phyloP scores from a whole-genome alignment of 2,329 filamentous ascomycete species.

The Ophiostoma australiae region DNA sequence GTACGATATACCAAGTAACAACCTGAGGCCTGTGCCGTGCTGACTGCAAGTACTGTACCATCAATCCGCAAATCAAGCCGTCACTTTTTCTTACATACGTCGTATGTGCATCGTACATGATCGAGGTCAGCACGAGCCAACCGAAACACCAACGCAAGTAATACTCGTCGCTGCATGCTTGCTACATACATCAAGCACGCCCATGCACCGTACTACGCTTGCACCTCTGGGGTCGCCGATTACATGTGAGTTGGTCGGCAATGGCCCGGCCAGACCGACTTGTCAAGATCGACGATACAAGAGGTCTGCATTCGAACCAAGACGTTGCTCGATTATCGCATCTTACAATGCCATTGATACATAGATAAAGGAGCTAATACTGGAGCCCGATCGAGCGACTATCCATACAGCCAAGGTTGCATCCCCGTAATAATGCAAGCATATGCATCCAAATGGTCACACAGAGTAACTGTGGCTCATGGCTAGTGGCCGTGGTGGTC shows the following conservation, averaged over 20 bases:
- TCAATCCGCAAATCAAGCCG: neutral
- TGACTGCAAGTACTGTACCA: neutral
- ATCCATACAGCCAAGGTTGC: neutral
- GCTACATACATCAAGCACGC: neutral
- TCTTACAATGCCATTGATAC: neutral
- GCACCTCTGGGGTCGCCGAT: neutral
- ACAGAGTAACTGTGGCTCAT: neutral
- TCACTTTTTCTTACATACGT: neutral
- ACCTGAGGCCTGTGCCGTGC: neutral
- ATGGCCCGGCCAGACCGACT: neutral
- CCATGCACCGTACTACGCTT: neutral
- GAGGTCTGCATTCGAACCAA: neutral
- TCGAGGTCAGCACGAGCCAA: neutral
- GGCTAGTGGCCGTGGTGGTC: neutral
- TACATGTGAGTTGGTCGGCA: neutral
- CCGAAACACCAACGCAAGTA: neutral
- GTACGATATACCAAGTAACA: neutral
- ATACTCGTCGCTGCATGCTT: neutral
- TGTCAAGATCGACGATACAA: neutral
- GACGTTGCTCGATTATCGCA: neutral
- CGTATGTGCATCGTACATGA: neutral
- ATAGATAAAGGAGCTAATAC: neutral
- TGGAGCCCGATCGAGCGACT: neutral
- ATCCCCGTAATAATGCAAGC: constrained; percentile 3
- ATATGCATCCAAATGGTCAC: neutral